Conservation (phyloP, 169 alveolate genomes). For the Eimeria brunetti region DNA sequence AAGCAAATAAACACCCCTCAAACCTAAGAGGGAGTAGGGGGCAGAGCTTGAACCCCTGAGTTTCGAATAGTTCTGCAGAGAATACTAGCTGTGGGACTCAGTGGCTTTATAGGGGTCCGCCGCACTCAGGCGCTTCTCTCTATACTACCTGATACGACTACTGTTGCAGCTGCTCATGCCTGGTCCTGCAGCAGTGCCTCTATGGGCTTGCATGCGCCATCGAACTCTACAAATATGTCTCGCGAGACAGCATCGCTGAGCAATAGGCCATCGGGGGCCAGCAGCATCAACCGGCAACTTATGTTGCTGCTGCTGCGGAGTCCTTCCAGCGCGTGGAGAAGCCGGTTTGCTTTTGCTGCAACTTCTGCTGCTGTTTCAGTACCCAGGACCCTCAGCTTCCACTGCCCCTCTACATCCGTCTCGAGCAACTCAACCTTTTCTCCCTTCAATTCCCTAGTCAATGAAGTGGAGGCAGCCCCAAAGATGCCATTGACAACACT, state of each 20-base stretch:
- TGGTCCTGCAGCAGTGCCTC: background rate
- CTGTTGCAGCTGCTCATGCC: background rate
- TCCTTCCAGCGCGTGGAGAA: constrained; percentile 3
- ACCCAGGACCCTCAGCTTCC: background rate
- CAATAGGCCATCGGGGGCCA: constrained; percentile 35
- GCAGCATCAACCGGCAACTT: constrained; percentile 42
- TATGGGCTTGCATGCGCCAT: constrained; percentile 1
- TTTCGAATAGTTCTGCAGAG: background rate
- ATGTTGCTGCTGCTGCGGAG: constrained; percentile 16
- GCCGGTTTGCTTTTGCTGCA: background rate
- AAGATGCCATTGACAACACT: no score
- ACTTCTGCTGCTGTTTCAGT: background rate
- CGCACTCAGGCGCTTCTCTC: background rate
- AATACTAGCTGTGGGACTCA: background rate
- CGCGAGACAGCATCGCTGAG: constrained; percentile 32
- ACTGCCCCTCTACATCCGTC: background rate
- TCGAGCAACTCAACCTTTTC: background rate
- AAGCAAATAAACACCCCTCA: background rate
- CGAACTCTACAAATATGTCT: constrained; percentile 36
- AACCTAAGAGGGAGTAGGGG: background rate
- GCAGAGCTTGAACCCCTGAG: background rate
- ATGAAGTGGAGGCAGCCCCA: constrained; percentile 1
- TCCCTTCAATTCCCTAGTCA: background rate
- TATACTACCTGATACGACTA: background rate
- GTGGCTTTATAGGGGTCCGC: background rate